These are phyloP conservation scores for Phycomyces nitens DNA, from an alignment of 192 early-diverging fungal genomes.

Conservation along the genomic window DNA sequence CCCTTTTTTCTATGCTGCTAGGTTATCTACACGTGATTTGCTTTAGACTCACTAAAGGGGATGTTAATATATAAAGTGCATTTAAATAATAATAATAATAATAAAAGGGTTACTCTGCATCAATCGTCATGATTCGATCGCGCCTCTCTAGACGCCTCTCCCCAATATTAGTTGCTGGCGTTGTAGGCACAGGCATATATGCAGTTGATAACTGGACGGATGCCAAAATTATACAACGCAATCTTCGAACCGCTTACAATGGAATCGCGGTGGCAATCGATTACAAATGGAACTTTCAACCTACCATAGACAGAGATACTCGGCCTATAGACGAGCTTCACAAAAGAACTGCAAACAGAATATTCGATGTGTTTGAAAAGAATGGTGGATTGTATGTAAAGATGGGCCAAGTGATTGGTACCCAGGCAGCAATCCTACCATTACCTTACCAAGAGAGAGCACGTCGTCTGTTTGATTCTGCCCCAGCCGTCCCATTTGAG, in stretches of 20 bases:
- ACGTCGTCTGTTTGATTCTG: conserved; percentile 74
- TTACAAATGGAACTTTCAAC: conserved; percentile 85
- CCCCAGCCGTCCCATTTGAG: conserved; percentile 66
- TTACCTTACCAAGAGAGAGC: conserved; percentile 58
- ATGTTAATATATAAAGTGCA: too few species aligned
- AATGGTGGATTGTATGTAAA: conserved; percentile 94
- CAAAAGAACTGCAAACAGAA: conserved; percentile 62
- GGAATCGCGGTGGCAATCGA: conserved; percentile 53
- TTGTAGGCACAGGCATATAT: conserved; percentile 34
- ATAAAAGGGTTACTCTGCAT: too few species aligned
- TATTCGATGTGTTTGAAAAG: conserved; percentile 71
- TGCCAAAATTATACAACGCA: conserved; percentile 45
- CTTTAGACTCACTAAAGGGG: too few species aligned
- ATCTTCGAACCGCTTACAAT: conserved; percentile 46
- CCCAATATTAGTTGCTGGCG: too few species aligned
- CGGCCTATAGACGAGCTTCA: conserved; percentile 65
- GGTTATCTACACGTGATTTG: too few species aligned
- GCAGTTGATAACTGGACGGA: conserved; percentile 42
- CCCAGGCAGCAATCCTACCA: conserved; percentile 61
- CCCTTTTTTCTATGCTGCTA: too few species aligned
- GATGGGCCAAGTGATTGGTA: conserved; percentile 74
- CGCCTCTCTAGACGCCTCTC: too few species aligned
- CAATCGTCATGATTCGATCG: too few species aligned
- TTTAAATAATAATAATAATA: too few species aligned
- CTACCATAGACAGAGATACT: conserved; percentile 44